These are phyloP conservation scores for Schwanniomyces occidentalis DNA, from an alignment of 805 yeast genomes.

Conservation along the genomic window DNA sequence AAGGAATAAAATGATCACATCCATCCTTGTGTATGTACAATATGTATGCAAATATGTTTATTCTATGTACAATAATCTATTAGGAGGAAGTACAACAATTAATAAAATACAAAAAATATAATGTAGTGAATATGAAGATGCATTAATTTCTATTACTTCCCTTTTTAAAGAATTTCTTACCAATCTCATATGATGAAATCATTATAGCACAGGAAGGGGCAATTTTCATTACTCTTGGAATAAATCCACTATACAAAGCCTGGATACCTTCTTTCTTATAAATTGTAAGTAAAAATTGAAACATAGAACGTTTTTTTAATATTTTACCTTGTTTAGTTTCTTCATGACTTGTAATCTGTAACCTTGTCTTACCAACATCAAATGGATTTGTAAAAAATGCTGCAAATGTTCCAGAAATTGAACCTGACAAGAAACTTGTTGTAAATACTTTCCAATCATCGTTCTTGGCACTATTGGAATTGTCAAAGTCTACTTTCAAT, in stretches of 20 bases:
- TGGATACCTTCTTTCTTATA: slow-evolving; percentile 70
- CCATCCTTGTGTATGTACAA: no score
- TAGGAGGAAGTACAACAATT: no score
- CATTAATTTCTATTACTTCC: slow-evolving; percentile 13
- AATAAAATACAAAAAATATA: no score
- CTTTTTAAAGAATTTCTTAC: slow-evolving; percentile 55
- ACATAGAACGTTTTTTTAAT: slow-evolving; percentile 54
- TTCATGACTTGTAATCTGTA: slow-evolving; percentile 59
- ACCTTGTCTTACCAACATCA: slow-evolving; percentile 94
- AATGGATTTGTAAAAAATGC: slow-evolving; percentile 91
- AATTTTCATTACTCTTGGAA: slow-evolving; percentile 84
- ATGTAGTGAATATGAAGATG: background rate
- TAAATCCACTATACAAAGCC: slow-evolving; percentile 84
- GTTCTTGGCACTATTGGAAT: slow-evolving; percentile 5
- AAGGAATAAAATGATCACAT: no score
- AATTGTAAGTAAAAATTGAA: slow-evolving; percentile 62
- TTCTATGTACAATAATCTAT: no score
- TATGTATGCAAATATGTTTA: no score
- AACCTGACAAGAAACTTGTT: slow-evolving; percentile 77
- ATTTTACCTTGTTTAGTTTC: slow-evolving; percentile 7
- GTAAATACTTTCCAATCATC: slow-evolving; percentile 49
- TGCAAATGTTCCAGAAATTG: slow-evolving; percentile 79
- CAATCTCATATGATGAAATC: slow-evolving; percentile 92
- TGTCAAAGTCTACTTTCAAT: slow-evolving; percentile 23
- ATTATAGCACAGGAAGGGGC: slow-evolving; percentile 98